Percentiles rank a stretch among this genome's conserved stretches.
phyloP scores from a whole-genome alignment of 2,329 filamentous ascomycete genomes.

The Thyridium curvatum region DNA sequence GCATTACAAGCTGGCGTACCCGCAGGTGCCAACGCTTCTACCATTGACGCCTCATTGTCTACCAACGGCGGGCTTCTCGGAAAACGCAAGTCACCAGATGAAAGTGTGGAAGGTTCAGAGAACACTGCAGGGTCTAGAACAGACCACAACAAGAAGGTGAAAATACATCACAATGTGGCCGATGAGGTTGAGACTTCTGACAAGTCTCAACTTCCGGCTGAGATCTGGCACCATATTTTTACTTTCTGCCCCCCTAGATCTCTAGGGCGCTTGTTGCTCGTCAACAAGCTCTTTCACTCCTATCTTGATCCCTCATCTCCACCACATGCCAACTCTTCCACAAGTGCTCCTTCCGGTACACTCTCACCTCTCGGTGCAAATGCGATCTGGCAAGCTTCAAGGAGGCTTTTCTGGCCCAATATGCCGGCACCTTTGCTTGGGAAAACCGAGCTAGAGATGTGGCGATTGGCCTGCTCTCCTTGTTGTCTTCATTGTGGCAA shows the following conservation, averaged over 20 bases:
- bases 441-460: conserved; percentile 69
- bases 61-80: too few species aligned
- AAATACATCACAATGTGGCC: conserved; percentile 10
- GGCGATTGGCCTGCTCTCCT: conserved; percentile 57
- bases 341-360: not conserved
- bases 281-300: conserved; percentile 60
- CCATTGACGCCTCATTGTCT: conserved; percentile 7
- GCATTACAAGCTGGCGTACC: not conserved
- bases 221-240: conserved; percentile 67
- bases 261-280: conserved; percentile 58
- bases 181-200: conserved; percentile 6
- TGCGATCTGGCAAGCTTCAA: conserved; percentile 64
- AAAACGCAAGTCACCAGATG: conserved; percentile 19
- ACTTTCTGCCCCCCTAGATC: conserved; percentile 56
- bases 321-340: conserved; percentile 16
- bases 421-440: conserved; percentile 63
- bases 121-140: not conserved
- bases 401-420: conserved; percentile 56
- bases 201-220: conserved; percentile 41
- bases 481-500: conserved; percentile 64
- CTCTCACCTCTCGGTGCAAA: conserved; percentile 35
- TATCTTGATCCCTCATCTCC: conserved; percentile 46
- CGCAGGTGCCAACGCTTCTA: not conserved
- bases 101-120: conserved; percentile 2
- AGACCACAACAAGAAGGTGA: conserved; percentile 18